phyloP scores from a whole-genome alignment of 805 yeast species.

The Metschnikowia orientalis region DNA sequence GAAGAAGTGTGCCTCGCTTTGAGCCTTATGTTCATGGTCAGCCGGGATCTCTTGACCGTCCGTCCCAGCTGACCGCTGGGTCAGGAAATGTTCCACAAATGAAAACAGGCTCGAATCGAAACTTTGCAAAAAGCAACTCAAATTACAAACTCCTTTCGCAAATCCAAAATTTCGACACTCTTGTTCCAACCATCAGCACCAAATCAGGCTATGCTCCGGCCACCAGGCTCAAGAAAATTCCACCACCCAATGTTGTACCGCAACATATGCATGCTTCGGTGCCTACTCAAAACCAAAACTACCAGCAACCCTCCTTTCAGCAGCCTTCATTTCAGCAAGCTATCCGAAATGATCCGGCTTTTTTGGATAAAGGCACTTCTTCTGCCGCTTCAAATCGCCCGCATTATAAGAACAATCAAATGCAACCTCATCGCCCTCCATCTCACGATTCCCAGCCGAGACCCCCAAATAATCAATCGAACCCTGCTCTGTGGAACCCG shows the following conservation, averaged over 20 bases:
- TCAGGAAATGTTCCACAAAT: conserved; percentile 19
- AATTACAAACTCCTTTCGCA: conserved; percentile 39
- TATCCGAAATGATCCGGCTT: conserved; percentile 2
- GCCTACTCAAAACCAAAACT: conserved; percentile 1
- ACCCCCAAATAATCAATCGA: too few species aligned
- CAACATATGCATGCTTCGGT: too few species aligned
- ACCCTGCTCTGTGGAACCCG: conserved; percentile 4
- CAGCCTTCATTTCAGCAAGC: conserved; percentile 1
- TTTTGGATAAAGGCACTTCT: background rate
- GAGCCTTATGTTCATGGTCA: conserved; percentile 19
- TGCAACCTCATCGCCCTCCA: too few species aligned
- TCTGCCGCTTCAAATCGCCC: too few species aligned
- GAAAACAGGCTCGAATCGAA: conserved; percentile 35
- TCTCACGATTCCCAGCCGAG: too few species aligned
- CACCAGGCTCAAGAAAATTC: conserved; percentile 26
- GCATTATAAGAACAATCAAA: too few species aligned
- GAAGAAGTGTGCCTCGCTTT: conserved; percentile 25
- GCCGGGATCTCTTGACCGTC: background rate
- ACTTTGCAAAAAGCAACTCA: conserved; percentile 33
- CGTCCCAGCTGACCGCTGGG: conserved; percentile 1
- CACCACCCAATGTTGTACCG: background rate
- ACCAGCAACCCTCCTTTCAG: conserved; percentile 2
- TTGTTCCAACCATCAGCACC: conserved; percentile 29
- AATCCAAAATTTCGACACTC: conserved; percentile 30
- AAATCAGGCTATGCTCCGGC: conserved; percentile 33